Conservation (phyloP, 2,329 filamentous ascomycete genomes). For the Claviceps maximensis region DNA sequence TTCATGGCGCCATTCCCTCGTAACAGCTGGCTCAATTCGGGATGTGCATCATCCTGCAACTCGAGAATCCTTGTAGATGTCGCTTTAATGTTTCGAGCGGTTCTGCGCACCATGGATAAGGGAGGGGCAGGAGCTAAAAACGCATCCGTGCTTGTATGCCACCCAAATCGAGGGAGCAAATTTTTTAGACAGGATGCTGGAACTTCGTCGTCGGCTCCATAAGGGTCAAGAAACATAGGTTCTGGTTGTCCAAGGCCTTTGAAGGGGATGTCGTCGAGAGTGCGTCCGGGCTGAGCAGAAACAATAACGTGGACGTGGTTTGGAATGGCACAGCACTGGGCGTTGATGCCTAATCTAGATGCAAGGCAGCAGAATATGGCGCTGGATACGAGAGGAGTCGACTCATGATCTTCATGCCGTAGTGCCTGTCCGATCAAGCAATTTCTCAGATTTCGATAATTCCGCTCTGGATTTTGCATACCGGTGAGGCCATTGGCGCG, state of each 20-base stretch:
- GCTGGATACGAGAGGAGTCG: constrained; percentile 73
- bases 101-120: constrained; percentile 58
- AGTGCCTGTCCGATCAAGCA: constrained; percentile 78
- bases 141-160: constrained; percentile 26
- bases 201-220: constrained; percentile 55
- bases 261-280: constrained; percentile 39
- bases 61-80: constrained; percentile 34
- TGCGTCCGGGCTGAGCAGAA: constrained; percentile 42
- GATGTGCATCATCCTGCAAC: constrained; percentile 15
- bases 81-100: constrained; percentile 63
- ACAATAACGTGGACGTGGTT: constrained; percentile 78
- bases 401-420: constrained; percentile 58
- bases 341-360: constrained; percentile 57
- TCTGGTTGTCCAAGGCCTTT: constrained; percentile 24
- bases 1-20: constrained; percentile 27
- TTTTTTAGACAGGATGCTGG: constrained; percentile 42
- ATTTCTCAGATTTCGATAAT: constrained; percentile 72
- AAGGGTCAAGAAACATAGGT: constrained; percentile 75
- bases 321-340: constrained; percentile 69
- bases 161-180: constrained; percentile 39
- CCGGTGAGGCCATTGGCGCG: constrained; percentile 56
- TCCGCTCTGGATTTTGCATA: constrained; percentile 45
- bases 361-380: constrained; percentile 79
- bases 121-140: constrained; percentile 53
- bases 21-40: constrained; percentile 21